Percentiles rank a stretch among this genome's conserved stretches.
These are phyloP conservation scores for Phytophthora pseudosyringae DNA, from an alignment of 352 stramenopile species.

Conservation along the genomic window DNA sequence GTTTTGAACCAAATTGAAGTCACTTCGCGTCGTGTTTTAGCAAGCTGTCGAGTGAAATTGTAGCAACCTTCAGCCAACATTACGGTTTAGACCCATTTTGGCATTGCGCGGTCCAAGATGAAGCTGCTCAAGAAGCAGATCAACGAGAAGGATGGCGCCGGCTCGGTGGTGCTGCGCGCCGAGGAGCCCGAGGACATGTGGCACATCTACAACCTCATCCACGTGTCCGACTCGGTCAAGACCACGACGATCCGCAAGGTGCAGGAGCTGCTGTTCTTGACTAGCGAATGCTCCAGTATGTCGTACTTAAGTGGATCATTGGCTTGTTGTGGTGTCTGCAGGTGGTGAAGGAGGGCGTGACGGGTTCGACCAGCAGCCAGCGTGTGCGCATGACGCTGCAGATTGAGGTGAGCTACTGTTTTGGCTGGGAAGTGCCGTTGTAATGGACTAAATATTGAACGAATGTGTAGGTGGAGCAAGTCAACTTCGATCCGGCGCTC, in stretches of 20 bases:
- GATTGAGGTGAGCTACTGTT: slow-evolving; percentile 73
- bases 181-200: slow-evolving; percentile 98
- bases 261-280: not conserved
- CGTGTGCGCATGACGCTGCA: slow-evolving; percentile 96
- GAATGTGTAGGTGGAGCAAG: slow-evolving; percentile 87
- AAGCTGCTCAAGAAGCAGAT: slow-evolving; percentile 94
- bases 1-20: slow-evolving; percentile 30
- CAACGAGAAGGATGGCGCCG: slow-evolving; percentile 95
- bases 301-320: slow-evolving; percentile 30
- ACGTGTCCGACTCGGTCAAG: slow-evolving; percentile 93
- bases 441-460: slow-evolving; percentile 6
- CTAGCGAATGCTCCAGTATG: no score
- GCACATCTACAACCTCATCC: slow-evolving; percentile 99
- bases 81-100: slow-evolving; percentile 8
- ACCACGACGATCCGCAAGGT: slow-evolving; percentile 98
- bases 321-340: slow-evolving; percentile 31
- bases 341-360: slow-evolving; percentile 95
- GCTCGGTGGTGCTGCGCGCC: slow-evolving; percentile 92
- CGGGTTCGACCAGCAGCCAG: slow-evolving; percentile 94
- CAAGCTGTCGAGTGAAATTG: slow-evolving; percentile 22
- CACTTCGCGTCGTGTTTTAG: slow-evolving; percentile 3
- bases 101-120: slow-evolving; percentile 55
- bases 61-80: slow-evolving; percentile 22
- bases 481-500: slow-evolving; percentile 96
- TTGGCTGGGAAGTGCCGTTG: not conserved